Conservation (phyloP, 352 stramenopile species). For the Phytophthora podocarpi region DNA sequence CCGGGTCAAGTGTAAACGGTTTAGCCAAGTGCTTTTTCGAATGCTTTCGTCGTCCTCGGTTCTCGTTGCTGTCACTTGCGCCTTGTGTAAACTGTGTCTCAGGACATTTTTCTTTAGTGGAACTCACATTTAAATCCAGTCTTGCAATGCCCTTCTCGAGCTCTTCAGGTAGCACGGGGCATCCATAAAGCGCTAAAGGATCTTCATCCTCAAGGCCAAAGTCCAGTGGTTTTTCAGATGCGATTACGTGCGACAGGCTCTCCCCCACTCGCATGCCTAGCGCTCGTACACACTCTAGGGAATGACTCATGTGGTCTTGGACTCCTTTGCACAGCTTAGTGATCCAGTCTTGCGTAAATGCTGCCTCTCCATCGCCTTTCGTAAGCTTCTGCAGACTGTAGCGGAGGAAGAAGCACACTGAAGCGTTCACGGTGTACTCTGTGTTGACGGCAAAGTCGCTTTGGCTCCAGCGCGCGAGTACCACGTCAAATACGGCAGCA, state of each 20-base stretch:
- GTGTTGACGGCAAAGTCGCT: conserved; percentile 49
- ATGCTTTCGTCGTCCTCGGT: conserved; percentile 10
- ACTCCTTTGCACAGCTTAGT: conserved; percentile 75
- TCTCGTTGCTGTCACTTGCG: not conserved
- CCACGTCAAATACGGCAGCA: conserved; percentile 56
- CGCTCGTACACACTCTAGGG: conserved; percentile 52
- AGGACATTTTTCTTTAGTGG: conserved; percentile 1
- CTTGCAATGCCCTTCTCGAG: conserved; percentile 24
- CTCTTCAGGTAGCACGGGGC: conserved; percentile 21
- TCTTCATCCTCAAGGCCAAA: conserved; percentile 61
- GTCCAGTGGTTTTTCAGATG: conserved; percentile 61
- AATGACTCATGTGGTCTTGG: conserved; percentile 76
- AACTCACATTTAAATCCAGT: conserved; percentile 12
- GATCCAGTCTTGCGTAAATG: conserved; percentile 57
- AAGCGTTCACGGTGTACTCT: conserved; percentile 63
- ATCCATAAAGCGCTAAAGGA: conserved; percentile 44
- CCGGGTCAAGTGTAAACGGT: conserved; percentile 52
- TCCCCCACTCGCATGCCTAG: conserved; percentile 79
- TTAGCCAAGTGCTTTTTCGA: conserved; percentile 19
- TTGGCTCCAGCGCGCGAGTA: conserved; percentile 65
- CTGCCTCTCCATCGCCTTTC: conserved; percentile 1
- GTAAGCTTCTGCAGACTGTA: conserved; percentile 52
- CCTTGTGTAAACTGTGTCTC: not conserved
- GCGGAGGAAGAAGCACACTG: conserved; percentile 69
- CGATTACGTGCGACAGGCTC: conserved; percentile 62